Base-by-base conservation (phyloP, 2,329 filamentous ascomycete species). In the Triangularia setosa region DNA sequence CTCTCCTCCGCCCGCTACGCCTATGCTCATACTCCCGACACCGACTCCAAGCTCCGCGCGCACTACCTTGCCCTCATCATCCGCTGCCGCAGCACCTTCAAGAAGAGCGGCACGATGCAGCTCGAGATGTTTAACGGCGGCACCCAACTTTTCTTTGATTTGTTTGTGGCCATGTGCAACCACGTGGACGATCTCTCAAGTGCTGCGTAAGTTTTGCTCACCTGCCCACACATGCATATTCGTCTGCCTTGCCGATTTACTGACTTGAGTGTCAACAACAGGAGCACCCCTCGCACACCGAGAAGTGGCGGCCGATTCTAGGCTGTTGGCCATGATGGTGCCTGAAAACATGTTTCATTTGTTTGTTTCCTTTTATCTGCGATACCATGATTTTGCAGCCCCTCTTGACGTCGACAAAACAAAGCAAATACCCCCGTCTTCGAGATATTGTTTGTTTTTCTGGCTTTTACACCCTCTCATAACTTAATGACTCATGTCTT, bases 11-110 rank as follows among this genome's bases (percentile, higher is more conserved):
- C 93, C n/a, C 87, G 93, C 60, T 97, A 91, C 72, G 93, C 93
- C 21, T 97, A 97, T 75, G 87, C 87, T 72, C 87, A 96, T 78
- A 97, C 93, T 0, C 92, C 93, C 2, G 92, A 96, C 74, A 91
- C 83, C 23, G 93, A 97, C 80, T 94, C 91, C n/a, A 93, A 93
- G 77, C 83, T 97, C 61, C 86, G 93, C 65, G 92, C 92, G 24
- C 93, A 97, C 77, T 97, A 96, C 72, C 87, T 97, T 40, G 92
- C 93, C 18, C 87, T 97, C 73, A 96, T 97, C 78, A 96, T 97
- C 74, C 88, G 93, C 69, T 92, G 90, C 71, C 87, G 93, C 69
- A 85, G 86, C 73, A 96, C 92, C 1, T 97, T 97, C 79, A 97
- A 96, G 83, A 85, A 92, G 62, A 96, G 92, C 77, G 92, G 93